These are phyloP conservation scores for Coemansia sp. DNA, from an alignment of 192 early-diverging fungal species.

Conservation along the genomic window DNA sequence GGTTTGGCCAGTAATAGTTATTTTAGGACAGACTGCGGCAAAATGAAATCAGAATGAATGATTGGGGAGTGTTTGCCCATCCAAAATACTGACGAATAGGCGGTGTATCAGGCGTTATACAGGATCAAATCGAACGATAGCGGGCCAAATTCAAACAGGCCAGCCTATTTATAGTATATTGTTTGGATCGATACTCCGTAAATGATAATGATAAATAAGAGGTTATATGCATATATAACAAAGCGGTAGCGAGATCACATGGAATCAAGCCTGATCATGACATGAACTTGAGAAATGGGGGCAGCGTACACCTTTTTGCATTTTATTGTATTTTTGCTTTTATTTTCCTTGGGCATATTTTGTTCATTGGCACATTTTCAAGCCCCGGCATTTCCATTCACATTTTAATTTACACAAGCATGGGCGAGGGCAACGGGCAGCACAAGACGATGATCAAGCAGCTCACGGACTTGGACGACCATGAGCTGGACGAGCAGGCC, in stretches of 20 bases:
- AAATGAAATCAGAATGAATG: neutral
- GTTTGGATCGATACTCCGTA: too few relatives aligned
- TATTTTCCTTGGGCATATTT: neutral
- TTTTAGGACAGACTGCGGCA: neutral
- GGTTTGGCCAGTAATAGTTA: neutral
- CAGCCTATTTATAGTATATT: too few relatives aligned
- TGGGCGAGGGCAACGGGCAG: slow-evolving; percentile 29
- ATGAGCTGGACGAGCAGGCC: slow-evolving; percentile 56
- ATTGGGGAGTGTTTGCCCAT: neutral
- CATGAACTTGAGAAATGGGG: neutral
- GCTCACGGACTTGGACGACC: slow-evolving; percentile 60
- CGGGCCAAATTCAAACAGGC: too few relatives aligned
- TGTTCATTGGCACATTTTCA: neutral
- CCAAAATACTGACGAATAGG: neutral
- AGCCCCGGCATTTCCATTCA: neutral
- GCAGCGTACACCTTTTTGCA: neutral
- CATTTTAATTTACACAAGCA: neutral
- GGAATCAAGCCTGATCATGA: neutral
- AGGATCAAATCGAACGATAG: neutral
- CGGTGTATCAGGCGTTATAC: neutral
- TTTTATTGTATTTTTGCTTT: neutral
- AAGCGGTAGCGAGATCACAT: neutral
- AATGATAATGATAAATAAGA: too few relatives aligned
- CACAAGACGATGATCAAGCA: slow-evolving; percentile 59
- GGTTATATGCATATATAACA: too few relatives aligned